phyloP scores from a whole-genome alignment of 345 rosid species.

The Ailanthus altissimus region DNA sequence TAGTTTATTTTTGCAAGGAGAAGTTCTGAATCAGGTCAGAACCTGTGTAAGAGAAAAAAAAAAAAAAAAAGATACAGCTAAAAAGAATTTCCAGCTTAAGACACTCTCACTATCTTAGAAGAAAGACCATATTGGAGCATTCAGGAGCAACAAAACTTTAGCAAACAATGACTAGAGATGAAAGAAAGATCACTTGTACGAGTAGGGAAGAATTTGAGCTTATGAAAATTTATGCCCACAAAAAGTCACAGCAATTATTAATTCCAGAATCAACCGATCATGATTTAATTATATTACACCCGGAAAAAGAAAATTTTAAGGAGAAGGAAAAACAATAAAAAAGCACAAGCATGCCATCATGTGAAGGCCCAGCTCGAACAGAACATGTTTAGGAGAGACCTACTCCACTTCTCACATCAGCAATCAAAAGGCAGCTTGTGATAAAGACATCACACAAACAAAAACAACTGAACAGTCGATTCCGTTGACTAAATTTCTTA shows the following conservation, averaged over 20 bases:
- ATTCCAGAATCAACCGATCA: background rate
- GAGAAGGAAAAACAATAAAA: background rate
- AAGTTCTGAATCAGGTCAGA: no score
- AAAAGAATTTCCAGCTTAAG: no score
- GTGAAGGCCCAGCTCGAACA: background rate
- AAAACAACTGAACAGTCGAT: background rate
- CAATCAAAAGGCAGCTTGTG: conserved; percentile 8
- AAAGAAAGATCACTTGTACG: no score
- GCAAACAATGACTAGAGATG: no score
- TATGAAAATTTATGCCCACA: no score
- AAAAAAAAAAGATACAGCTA: background rate
- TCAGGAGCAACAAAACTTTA: no score
- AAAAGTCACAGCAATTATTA: no score
- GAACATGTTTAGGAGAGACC: no score
- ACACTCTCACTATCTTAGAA: no score
- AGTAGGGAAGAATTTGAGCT: no score
- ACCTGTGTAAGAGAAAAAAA: conserved; percentile 5
- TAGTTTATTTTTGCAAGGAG: background rate
- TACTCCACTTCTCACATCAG: background rate
- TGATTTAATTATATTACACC: background rate
- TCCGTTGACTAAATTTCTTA: background rate
- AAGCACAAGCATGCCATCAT: background rate
- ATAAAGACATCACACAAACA: background rate
- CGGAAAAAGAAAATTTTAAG: background rate
- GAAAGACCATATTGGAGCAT: no score